phyloP scores from a whole-genome alignment of 768 basidiomycete species.

The Lentinula guzmanii region DNA sequence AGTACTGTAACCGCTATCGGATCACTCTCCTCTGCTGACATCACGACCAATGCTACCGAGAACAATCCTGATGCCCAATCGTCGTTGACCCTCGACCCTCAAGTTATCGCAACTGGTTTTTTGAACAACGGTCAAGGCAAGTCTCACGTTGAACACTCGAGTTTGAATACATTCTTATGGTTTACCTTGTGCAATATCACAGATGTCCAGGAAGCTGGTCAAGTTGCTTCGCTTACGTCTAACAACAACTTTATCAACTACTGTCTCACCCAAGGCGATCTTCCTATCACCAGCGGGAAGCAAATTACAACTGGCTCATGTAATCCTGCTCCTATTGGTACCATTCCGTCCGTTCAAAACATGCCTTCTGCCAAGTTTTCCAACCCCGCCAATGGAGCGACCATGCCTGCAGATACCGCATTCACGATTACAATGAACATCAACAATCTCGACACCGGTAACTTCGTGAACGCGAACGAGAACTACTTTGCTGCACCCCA shows the following conservation, averaged over 20 bases:
- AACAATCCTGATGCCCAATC: slow-evolving; percentile 34
- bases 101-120: slow-evolving; percentile 52
- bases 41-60: slow-evolving; percentile 5
- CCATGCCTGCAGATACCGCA: slow-evolving; percentile 34
- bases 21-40: slow-evolving; percentile 11
- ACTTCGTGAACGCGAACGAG: slow-evolving; percentile 39
- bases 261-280: slow-evolving; percentile 40
- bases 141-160: slow-evolving; percentile 9
- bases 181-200: neutral
- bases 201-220: slow-evolving; percentile 31
- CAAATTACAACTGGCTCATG: slow-evolving; percentile 36
- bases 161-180: slow-evolving; percentile 9
- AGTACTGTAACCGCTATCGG: slow-evolving; percentile 12
- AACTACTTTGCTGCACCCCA: slow-evolving; percentile 54
- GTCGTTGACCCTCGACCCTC: slow-evolving; percentile 35
- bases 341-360: slow-evolving; percentile 41
- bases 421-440: slow-evolving; percentile 52
- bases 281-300: slow-evolving; percentile 30
- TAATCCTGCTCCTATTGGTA: slow-evolving; percentile 54
- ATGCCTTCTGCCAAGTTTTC: slow-evolving; percentile 53
- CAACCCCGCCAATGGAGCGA: slow-evolving; percentile 37
- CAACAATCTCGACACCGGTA: slow-evolving; percentile 40
- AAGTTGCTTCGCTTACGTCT: slow-evolving; percentile 55
- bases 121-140: slow-evolving; percentile 40
- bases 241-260: slow-evolving; percentile 73